Evolutionary conservation across 495 filamentous ascomycete species (phyloP), one percentile per base, ranked within the genome.

Genomic region (Lasiosphaeria miniovina): DNA sequence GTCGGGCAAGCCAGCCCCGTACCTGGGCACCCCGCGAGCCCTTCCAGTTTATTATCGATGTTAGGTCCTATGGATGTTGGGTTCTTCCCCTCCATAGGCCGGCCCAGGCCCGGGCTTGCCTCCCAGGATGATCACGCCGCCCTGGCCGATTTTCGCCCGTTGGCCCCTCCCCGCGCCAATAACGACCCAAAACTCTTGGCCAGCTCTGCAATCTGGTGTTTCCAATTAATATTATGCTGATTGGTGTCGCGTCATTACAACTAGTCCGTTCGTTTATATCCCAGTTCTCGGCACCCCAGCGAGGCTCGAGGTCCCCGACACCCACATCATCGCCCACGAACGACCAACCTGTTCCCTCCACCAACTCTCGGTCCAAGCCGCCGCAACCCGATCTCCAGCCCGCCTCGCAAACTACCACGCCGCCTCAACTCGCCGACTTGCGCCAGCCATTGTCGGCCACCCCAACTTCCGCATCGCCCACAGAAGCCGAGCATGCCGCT

Each of bases 251-350:
- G 58, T 66, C 62, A 55, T 52, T 24, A 2, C 24, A 46, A 51
- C 67, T 62, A 86, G 83, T 86, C 33, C 69, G 80, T 46, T 86
- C 83, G 66, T 86, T 84, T 76, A 84, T 86, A 74, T 79, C 81
- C 64, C 76, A 76, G 57, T 78, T 84, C 67, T 82, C 81, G 49
- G 67, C 71, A 52, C 70, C 74, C 55, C 69, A 71, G 70, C 68
- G 73, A 70, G 75, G 75, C 55, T 71, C 75, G 10, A 66, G 67
- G 24, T 68, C 66, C 57, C 65, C 73, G 45, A 72, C 75, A 38
- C 74, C 72, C 50, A 64, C 74, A 36, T 61, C 72, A 17, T 68
- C 75, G 4, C 70, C 75, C 38, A 66, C 70, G 9, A 67, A 60
- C 66, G 65, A 71, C 67, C 55, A 50, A 62, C 15, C 54, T 35